Evolutionary conservation across 257 asterid species (phyloP).

Genomic region (Leptodermis oblonga): DNA sequence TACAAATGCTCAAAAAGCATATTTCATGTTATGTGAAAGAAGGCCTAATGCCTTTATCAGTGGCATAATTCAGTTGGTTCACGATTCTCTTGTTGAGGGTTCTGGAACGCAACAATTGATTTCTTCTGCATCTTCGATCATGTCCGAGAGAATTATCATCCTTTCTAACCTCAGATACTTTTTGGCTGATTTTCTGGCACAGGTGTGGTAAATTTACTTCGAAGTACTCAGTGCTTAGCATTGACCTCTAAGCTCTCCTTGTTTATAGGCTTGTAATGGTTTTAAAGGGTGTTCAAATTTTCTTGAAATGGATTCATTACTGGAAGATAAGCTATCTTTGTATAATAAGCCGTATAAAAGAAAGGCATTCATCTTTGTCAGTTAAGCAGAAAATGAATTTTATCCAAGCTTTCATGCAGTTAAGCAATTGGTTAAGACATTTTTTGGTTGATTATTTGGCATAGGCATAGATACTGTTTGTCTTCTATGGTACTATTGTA

Average conservation of each 20-base stretch:
- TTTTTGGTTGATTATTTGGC: background rate
- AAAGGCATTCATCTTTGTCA: background rate
- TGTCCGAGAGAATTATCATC: slow-evolving; percentile 79
- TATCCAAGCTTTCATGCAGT: background rate
- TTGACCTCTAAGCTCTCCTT: background rate
- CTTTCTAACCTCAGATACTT: slow-evolving; percentile 67
- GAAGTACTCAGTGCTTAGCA: background rate
- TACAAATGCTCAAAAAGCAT: slow-evolving; percentile 68
- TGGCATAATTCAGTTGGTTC: slow-evolving; percentile 66
- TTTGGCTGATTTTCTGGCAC: slow-evolving; percentile 82
- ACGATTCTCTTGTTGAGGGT: slow-evolving; percentile 57
- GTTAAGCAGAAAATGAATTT: background rate
- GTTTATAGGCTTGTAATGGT: background rate
- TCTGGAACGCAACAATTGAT: slow-evolving; percentile 56
- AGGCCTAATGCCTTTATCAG: slow-evolving; percentile 77
- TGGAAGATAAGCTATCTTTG: background rate
- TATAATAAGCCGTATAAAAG: background rate
- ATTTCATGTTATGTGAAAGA: slow-evolving; percentile 87
- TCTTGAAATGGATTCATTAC: background rate
- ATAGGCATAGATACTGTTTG: background rate
- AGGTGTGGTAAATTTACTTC: slow-evolving; percentile 40
- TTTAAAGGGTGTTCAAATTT: background rate
- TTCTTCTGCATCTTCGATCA: slow-evolving; percentile 66
- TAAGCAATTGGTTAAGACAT: background rate
- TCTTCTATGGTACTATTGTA: background rate